Percentiles rank a stretch among this genome's conserved stretches.
Evolutionary conservation across 2,329 filamentous ascomycete species (phyloP).

Genomic region (Diaporthe batatas): DNA sequence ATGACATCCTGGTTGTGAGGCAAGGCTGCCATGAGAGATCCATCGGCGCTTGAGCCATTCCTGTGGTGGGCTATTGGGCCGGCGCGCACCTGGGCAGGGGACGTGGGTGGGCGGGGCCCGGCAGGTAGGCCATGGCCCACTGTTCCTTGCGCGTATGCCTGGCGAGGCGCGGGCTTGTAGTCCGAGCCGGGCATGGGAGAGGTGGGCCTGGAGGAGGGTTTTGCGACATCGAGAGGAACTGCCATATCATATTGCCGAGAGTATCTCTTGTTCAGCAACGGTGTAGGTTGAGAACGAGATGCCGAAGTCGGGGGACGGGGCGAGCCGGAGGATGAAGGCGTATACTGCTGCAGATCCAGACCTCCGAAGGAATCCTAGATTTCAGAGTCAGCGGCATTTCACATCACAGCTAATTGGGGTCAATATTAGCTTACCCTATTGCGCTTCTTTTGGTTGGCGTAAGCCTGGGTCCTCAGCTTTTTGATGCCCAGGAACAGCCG

Average conservation of each 20-base stretch:
- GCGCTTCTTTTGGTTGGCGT: constrained; percentile 83
- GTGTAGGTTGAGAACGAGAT: constrained; percentile 60
- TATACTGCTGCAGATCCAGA: constrained; percentile 73
- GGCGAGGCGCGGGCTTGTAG: constrained; percentile 62
- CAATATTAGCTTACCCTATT: constrained; percentile 76
- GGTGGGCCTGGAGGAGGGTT: constrained; percentile 74
- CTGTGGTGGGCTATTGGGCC: constrained; percentile 78
- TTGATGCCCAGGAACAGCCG: constrained; percentile 90
- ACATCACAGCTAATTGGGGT: not conserved
- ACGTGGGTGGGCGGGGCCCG: constrained; percentile 68
- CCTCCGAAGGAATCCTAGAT: constrained; percentile 84
- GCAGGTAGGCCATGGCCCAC: constrained; percentile 59
- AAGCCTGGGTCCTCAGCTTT: constrained; percentile 81
- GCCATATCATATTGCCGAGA: constrained; percentile 71
- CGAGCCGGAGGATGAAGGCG: constrained; percentile 71
- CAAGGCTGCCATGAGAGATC: constrained; percentile 86
- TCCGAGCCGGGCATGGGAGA: constrained; percentile 76
- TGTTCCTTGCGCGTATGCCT: constrained; percentile 67
- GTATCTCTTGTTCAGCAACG: constrained; percentile 71
- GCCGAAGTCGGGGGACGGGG: constrained; percentile 71
- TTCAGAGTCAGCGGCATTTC: constrained; percentile 38
- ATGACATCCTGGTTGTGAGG: constrained; percentile 91
- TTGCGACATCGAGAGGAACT: constrained; percentile 60
- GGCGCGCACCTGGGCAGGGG: constrained; percentile 74
- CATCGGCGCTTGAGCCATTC: constrained; percentile 87